Conservation (phyloP, 192 early-diverging fungal species). For the Fimicolochytrium jonesii region DNA sequence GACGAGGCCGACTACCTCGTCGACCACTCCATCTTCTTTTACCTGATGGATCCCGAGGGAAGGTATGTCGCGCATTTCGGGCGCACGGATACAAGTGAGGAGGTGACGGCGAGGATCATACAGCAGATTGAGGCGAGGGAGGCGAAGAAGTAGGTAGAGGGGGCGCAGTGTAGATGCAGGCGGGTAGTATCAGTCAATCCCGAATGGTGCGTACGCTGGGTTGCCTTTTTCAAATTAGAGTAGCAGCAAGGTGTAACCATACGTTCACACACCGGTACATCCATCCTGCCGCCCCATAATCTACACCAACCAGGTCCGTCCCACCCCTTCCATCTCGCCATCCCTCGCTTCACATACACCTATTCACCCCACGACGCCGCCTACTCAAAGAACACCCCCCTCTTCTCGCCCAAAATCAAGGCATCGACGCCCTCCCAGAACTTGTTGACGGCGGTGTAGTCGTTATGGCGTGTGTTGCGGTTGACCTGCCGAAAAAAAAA, state of each 20-base stretch:
- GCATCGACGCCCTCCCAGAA: constrained; percentile 51
- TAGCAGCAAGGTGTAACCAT: no score
- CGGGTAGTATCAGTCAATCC: no score
- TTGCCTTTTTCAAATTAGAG: no score
- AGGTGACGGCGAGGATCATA: constrained; percentile 52
- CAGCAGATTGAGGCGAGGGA: constrained; percentile 10
- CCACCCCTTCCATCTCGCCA: no score
- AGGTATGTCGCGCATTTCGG: constrained; percentile 88
- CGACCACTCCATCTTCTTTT: constrained; percentile 98
- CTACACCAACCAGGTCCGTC: no score
- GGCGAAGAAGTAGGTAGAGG: no score
- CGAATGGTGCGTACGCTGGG: no score
- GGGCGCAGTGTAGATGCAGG: no score
- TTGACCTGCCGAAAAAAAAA: constrained; percentile 35
- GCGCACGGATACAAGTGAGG: constrained; percentile 66
- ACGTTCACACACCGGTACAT: no score
- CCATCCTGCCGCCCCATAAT: no score
- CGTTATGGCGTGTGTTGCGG: constrained; percentile 42
- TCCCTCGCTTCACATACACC: no score
- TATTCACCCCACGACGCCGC: no score
- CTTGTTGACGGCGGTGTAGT: constrained; percentile 42
- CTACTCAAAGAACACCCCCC: constrained; percentile 19
- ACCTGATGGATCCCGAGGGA: constrained; percentile 89
- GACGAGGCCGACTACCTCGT: constrained; percentile 92
- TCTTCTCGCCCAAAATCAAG: constrained; percentile 31